Evolutionary conservation across 2,329 filamentous ascomycete genomes (phyloP).

Genomic region (Dendrostoma leiphaemia): DNA sequence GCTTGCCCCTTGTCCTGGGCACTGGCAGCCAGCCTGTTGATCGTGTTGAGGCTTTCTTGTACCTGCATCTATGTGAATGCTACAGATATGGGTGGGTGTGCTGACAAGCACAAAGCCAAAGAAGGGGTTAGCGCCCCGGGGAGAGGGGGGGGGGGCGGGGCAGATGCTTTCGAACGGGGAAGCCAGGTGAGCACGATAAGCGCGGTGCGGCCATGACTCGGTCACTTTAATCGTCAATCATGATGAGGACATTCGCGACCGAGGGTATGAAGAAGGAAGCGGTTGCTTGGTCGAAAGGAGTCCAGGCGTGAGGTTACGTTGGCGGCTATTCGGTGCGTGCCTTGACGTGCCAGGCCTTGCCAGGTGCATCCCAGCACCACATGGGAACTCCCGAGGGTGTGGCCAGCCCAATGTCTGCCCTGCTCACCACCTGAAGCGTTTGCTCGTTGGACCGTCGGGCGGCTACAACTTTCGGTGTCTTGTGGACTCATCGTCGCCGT

Average conservation of each 20-base stretch:
- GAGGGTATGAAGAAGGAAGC: background rate
- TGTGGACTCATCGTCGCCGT: background rate
- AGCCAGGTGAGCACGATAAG: background rate
- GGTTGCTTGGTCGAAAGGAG: background rate
- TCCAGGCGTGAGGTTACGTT: conserved; percentile 11
- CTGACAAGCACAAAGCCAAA: too few species aligned
- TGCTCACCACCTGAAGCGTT: conserved; percentile 1
- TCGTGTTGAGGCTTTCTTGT: background rate
- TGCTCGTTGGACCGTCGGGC: background rate
- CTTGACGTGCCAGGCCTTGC: background rate
- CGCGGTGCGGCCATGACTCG: background rate
- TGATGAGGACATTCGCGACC: background rate
- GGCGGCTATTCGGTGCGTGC: conserved; percentile 11
- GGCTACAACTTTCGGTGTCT: background rate
- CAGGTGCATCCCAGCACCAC: conserved; percentile 10
- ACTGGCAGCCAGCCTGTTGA: background rate
- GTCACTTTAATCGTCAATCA: too few species aligned
- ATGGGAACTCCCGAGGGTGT: conserved; percentile 14
- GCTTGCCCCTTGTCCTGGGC: background rate
- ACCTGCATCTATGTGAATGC: background rate
- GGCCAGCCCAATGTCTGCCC: background rate
- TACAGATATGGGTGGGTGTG: background rate
- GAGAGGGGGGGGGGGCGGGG: too few species aligned
- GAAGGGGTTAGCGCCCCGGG: too few species aligned
- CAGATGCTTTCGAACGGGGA: too few species aligned